Percentiles rank a stretch among this genome's conserved stretches.
These are phyloP conservation scores for Neotropicomus parvogracilis DNA, from an alignment of 1,284 basidiomycete genomes.

Conservation along the genomic window DNA sequence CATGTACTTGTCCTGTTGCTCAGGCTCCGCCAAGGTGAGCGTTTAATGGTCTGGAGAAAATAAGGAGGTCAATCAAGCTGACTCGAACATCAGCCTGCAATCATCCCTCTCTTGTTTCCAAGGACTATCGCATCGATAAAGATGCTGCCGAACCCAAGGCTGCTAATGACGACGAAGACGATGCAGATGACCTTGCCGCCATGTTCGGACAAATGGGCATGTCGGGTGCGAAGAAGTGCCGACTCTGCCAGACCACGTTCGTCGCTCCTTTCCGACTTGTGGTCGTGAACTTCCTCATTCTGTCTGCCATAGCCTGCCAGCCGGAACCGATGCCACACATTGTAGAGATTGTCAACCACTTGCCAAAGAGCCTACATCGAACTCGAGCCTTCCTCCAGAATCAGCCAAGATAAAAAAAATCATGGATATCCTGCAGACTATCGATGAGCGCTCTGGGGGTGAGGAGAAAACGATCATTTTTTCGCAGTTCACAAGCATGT, in stretches of 20 bases:
- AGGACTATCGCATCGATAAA: conserved; percentile 67
- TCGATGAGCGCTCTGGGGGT: conserved; percentile 58
- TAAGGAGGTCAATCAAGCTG: neutral
- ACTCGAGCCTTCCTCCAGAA: conserved; percentile 49
- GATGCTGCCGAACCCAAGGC: conserved; percentile 69
- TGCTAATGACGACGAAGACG: conserved; percentile 50
- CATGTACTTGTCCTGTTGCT: conserved; percentile 83
- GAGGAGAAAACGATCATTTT: conserved; percentile 90
- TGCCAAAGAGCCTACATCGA: conserved; percentile 35
- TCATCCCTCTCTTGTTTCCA: conserved; percentile 78
- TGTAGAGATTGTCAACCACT: conserved; percentile 62
- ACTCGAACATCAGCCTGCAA: conserved; percentile 67
- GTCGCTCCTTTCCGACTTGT: conserved; percentile 28
- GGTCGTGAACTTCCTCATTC: conserved; percentile 5
- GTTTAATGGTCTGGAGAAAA: neutral
- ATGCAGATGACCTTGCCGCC: conserved; percentile 66
- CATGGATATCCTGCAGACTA: conserved; percentile 65
- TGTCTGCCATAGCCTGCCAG: conserved; percentile 35
- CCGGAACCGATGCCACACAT: conserved; percentile 41
- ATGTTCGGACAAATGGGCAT: conserved; percentile 73
- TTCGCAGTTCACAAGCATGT: conserved; percentile 87
- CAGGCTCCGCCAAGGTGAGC: conserved; percentile 81
- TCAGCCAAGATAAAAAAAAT: conserved; percentile 91
- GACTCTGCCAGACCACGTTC: conserved; percentile 70
- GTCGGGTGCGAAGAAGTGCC: conserved; percentile 57